Evolutionary conservation across 140 eudicot species (phyloP).

Genomic region (Erigeron philadelphicus): DNA sequence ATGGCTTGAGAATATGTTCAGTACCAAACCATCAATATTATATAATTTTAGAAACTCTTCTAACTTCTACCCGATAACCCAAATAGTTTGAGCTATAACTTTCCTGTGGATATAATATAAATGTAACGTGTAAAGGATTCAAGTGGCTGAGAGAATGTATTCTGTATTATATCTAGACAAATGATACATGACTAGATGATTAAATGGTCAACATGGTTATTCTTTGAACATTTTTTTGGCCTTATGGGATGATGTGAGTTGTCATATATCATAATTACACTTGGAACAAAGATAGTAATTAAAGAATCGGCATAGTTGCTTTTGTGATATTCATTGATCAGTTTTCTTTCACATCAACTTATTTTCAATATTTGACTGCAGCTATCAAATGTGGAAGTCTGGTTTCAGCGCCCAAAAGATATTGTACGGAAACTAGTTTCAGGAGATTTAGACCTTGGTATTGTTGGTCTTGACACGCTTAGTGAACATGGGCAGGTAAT

Average conservation of each 20-base stretch:
- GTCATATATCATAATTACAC: neutral
- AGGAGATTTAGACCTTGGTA: conserved; percentile 95
- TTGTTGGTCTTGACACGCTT: conserved; percentile 89
- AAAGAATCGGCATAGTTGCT: conserved; percentile 10
- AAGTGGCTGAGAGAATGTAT: conserved; percentile 3
- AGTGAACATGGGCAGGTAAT: conserved; percentile 81
- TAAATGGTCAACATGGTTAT: neutral
- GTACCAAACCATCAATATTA: too few species aligned
- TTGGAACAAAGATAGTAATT: conserved; percentile 4
- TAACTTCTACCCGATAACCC: neutral
- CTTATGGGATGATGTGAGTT: neutral
- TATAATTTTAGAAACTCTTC: neutral
- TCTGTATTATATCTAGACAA: neutral
- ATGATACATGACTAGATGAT: neutral
- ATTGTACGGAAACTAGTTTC: conserved; percentile 80
- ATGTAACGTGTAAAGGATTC: conserved; percentile 2
- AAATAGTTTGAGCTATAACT: neutral
- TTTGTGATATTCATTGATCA: conserved; percentile 11
- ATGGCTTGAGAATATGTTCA: too few species aligned
- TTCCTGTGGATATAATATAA: conserved; percentile 1
- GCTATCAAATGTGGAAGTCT: conserved; percentile 76
- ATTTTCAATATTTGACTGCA: conserved; percentile 30
- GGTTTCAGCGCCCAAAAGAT: conserved; percentile 96
- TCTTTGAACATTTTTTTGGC: neutral
- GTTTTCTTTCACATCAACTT: conserved; percentile 11